These are phyloP conservation scores for Saccharomyces paradoxus DNA, from an alignment of 805 yeast species.

Conservation along the genomic window DNA sequence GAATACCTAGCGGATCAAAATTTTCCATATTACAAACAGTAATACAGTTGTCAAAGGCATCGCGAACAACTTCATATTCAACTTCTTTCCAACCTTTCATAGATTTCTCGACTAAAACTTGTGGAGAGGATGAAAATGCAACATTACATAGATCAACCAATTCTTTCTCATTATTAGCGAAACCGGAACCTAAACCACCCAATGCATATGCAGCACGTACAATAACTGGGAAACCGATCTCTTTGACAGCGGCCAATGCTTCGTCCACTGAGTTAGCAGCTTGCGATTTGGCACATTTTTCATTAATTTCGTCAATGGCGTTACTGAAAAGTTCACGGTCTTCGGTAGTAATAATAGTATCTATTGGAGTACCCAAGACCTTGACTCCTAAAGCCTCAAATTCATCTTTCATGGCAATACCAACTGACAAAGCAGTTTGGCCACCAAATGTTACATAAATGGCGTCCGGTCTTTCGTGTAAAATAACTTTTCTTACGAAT, in stretches of 20 bases:
- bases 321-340: constrained; percentile 93
- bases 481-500: constrained; percentile 89
- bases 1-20: constrained; percentile 96
- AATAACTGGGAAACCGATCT: constrained; percentile 89
- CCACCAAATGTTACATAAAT: constrained; percentile 97
- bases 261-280: constrained; percentile 77
- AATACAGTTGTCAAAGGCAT: constrained; percentile 92
- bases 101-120: constrained; percentile 87
- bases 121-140: constrained; percentile 94
- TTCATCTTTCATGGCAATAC: constrained; percentile 92
- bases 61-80: constrained; percentile 98
- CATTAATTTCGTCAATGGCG: constrained; percentile 90
- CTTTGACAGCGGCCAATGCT: constrained; percentile 75
- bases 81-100: constrained; percentile 99
- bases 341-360: constrained; percentile 93
- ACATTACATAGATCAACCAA: constrained; percentile 75
- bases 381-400: constrained; percentile 80
- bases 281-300: constrained; percentile 89
- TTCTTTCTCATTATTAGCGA: constrained; percentile 82
- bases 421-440: constrained; percentile 94
- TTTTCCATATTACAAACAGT: constrained; percentile 99
- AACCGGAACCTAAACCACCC: constrained; percentile 98
- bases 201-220: constrained; percentile 95
- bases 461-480: constrained; percentile 94
- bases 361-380: constrained; percentile 94